These are phyloP conservation scores for Forsythia suspensa DNA, from an alignment of 257 asterid species.

Conservation along the genomic window DNA sequence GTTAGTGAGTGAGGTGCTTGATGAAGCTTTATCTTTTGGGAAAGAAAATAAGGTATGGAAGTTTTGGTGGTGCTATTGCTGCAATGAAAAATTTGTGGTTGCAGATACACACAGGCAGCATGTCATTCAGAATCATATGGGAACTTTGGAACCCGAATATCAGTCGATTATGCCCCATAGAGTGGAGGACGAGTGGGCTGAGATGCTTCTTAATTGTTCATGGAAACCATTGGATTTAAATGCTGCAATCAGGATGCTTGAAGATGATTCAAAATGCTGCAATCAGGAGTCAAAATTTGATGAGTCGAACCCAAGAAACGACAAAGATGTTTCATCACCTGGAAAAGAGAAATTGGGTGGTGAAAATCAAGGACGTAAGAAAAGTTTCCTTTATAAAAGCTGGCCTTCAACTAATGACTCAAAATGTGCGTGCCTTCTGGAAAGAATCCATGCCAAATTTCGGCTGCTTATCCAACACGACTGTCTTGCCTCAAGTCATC, in stretches of 20 bases:
- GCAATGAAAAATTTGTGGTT: conserved; percentile 54
- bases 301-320: conserved; percentile 29
- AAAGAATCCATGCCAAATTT: conserved; percentile 61
- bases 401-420: conserved; percentile 87
- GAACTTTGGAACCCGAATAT: conserved; percentile 41
- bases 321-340: not conserved
- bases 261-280: not conserved
- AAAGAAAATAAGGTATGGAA: conserved; percentile 60
- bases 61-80: conserved; percentile 68
- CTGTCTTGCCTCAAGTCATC: conserved; percentile 78
- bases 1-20: conserved; percentile 47
- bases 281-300: not conserved
- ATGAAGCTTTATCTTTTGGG: conserved; percentile 62
- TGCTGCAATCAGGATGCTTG: not conserved
- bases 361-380: conserved; percentile 52
- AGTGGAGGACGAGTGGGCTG: not conserved
- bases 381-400: conserved; percentile 43
- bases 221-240: not conserved
- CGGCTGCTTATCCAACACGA: conserved; percentile 62
- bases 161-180: not conserved
- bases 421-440: conserved; percentile 80
- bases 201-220: not conserved
- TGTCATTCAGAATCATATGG: conserved; percentile 59
- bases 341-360: conserved; percentile 29
- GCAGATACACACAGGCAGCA: conserved; percentile 56